Evolutionary conservation across 208 protist genomes (phyloP).

Genomic region (Trypanosoma theileri): DNA sequence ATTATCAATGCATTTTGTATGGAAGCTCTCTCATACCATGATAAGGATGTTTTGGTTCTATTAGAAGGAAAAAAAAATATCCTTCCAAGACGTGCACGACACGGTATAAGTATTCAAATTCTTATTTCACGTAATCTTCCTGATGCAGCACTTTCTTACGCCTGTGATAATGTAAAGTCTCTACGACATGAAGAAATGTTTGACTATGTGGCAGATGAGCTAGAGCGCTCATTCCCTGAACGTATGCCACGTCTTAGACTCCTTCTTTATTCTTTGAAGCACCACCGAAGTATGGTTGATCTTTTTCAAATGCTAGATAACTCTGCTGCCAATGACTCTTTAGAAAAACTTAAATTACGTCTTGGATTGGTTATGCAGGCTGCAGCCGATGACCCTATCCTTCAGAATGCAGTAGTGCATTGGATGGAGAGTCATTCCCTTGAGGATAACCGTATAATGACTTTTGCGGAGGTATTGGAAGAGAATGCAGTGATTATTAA

Average conservation of each 20-base stretch:
- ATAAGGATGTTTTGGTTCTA: slow-evolving; percentile 25
- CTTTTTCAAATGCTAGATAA: slow-evolving; percentile 35
- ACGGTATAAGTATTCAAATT: slow-evolving; percentile 40
- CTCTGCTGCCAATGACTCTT: slow-evolving; percentile 8
- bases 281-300: slow-evolving; percentile 29
- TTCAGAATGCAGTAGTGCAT: slow-evolving; percentile 43
- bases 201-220: slow-evolving; percentile 32
- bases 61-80: slow-evolving; percentile 32
- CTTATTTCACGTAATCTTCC: slow-evolving; percentile 35
- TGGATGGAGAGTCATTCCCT: slow-evolving; percentile 74
- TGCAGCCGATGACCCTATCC: slow-evolving; percentile 26
- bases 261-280: slow-evolving; percentile 47
- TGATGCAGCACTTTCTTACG: slow-evolving; percentile 39
- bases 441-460: slow-evolving; percentile 54
- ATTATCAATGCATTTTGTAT: slow-evolving; percentile 46
- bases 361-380: slow-evolving; percentile 19
- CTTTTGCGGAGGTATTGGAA: slow-evolving; percentile 57
- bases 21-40: slow-evolving; percentile 34
- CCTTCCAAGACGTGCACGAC: slow-evolving; percentile 43
- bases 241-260: slow-evolving; percentile 41
- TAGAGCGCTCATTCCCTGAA: slow-evolving; percentile 41
- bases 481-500: slow-evolving; percentile 41
- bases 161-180: slow-evolving; percentile 43
- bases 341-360: slow-evolving; percentile 15
- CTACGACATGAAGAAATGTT: slow-evolving; percentile 42